Evolutionary conservation across 352 stramenopile species (phyloP), one percentile per base, ranked within the genome.

Genomic region (Globisporangium parvum): DNA sequence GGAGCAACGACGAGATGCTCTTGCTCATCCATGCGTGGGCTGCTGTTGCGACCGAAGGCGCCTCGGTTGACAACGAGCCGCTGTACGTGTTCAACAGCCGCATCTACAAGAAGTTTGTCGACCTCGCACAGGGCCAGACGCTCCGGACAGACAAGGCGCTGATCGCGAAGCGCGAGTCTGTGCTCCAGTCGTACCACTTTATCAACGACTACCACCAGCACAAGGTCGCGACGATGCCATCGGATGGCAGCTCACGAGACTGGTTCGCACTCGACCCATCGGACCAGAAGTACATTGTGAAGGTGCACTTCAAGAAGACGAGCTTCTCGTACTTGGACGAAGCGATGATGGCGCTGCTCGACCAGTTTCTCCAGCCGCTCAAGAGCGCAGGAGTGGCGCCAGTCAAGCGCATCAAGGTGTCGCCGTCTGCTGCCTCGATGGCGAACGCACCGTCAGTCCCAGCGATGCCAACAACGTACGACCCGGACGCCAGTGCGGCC

Each of bases 31-130:
- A 50, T 2, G 55, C 55, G 20, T 61, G 55, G 55, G 28, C 35
- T 0, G 39, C 31, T 6, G 26, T 51, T 28, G 26, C 26, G 5
- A 26, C 46, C 1, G 55, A 55, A 15, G 46, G 35, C 1, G 26
- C 28, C 3, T 41, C 33, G n/a, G 49, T 53, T n/a, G 55, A 50
- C 26, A 60, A 60, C 33, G 55, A 60, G 39, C 47, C 55, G 24
- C 35, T 54, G 15, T 53, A 50, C 47, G 55, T 35, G 12, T 44
- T 55, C 55, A 61, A 61, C 41, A 51, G 50, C 28, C 55, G 55
- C n/a, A 55, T 61, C 31, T 61, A 51, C 28, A 45, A 47, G 21
- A 61, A 55, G 47, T 61, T 61, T 37, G 35, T 61, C 40, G 55
- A 53, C 33, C 47, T 60, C 24, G 51, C 46, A 4, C 31, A 37